Conservation (phyloP, 192 early-diverging fungal genomes). For the Oehlia diaphana region DNA sequence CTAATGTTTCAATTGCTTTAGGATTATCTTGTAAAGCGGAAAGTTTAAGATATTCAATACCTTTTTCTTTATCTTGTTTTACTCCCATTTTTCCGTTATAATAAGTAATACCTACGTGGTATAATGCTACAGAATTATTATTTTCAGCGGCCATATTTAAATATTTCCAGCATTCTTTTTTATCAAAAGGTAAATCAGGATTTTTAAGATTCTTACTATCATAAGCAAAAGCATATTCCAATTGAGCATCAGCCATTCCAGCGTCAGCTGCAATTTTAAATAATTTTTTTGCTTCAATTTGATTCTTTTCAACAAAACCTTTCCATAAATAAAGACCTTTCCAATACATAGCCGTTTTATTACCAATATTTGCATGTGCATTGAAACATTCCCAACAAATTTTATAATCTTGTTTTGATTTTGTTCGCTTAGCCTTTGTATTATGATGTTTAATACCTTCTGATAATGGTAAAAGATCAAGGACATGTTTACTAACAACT, state of each 20-base stretch:
- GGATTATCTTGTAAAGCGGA: background rate
- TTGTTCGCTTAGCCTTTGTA: background rate
- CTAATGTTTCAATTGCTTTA: background rate
- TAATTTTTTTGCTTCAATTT: background rate
- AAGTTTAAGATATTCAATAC: background rate
- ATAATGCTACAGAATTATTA: background rate
- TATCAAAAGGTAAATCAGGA: background rate
- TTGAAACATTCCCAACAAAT: slow-evolving; percentile 5
- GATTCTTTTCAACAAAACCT: background rate
- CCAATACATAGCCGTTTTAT: slow-evolving; percentile 7
- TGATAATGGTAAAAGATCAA: background rate
- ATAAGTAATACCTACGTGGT: background rate
- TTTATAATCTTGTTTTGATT: background rate
- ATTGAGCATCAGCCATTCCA: slow-evolving; percentile 2
- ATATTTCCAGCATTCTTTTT: background rate
- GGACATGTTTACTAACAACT: too few relatives aligned
- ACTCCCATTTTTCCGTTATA: background rate
- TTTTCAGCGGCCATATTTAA: background rate
- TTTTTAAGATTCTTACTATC: background rate
- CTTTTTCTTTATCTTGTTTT: background rate
- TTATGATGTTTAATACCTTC: slow-evolving; percentile 1
- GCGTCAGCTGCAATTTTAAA: slow-evolving; percentile 13
- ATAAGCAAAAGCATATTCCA: background rate
- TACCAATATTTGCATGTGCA: background rate
- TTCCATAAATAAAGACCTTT: slow-evolving; percentile 24